Evolutionary conservation across 1,284 basidiomycete species (phyloP), one percentile per base, ranked within the genome.

Genomic region (Omphalotus olearius): DNA sequence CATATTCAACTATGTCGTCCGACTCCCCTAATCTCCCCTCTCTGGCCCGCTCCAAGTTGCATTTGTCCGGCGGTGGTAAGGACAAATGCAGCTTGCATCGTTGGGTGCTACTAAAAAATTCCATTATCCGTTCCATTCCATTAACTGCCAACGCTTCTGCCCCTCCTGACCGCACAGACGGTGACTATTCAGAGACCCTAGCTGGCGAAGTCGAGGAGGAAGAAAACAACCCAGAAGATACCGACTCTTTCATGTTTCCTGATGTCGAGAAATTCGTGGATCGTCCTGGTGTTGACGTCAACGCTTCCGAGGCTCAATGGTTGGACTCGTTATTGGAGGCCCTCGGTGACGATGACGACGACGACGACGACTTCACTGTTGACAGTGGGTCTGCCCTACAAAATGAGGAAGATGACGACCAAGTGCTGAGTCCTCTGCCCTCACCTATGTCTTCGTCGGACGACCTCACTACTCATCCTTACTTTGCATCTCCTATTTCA

Each of bases 51-150:
- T 80, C 73, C 68, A 91, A 91, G 75, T 75, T 91, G 69, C 80
- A 82, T 58, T 67, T 75, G 56, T 82, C 79, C 61, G 65, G 78
- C 60, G 74, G 75, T 53, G 70, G 74, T 66, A 82, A 76, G 69
- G 83, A 86, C 70, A 80, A 71, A 60, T 76, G 77, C 72, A 88
- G 80, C 70, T 78, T 91, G 70, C 86, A 88, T 66, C 86, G 88
- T 65, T 89, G 86, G 85, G 88, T 91, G 51, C 76, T 91, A 53
- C 77, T 91, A 66, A 89, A 89, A 85, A 91, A 91, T 68, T 88
- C 85, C 36, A 77, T 90, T 59, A 69, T 80, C 57, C 74, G 71
- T 62, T 42, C 41, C 26, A 23, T 75, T 52, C 67, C 74, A 60
- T 65, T 57, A 45, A 53, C 61, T 36, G 53, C 68, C 35, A 59